Evolutionary conservation across 768 basidiomycete genomes (phyloP).

Genomic region (Rickenella mellea): DNA sequence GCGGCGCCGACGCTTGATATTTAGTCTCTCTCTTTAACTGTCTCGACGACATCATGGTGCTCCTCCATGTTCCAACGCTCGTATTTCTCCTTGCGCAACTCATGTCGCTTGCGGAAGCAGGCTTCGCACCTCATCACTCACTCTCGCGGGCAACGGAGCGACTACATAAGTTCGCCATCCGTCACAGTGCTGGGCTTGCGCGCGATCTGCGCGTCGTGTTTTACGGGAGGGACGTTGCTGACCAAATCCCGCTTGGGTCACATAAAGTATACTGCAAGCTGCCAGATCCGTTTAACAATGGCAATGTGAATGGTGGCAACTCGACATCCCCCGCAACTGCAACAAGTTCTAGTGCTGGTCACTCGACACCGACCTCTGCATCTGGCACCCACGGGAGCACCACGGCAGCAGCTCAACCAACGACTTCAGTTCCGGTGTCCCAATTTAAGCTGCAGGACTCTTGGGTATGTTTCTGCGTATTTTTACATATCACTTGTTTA

Average conservation of each 20-base stretch:
- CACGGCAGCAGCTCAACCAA: constrained; percentile 7
- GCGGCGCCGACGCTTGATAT: constrained; percentile 17
- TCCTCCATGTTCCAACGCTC: background rate
- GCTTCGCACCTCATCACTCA: background rate
- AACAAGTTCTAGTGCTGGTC: constrained; percentile 1
- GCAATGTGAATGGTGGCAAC: constrained; percentile 8
- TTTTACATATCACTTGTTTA: constrained; percentile 28
- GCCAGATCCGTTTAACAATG: constrained; percentile 10
- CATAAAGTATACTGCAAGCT: constrained; percentile 26
- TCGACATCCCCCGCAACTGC: constrained; percentile 3
- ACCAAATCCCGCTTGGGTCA: background rate
- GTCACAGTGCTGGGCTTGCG: constrained; percentile 52
- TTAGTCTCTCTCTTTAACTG: no score
- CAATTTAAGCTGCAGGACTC: constrained; percentile 1
- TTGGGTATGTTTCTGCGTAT: constrained; percentile 25
- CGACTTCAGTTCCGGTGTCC: background rate
- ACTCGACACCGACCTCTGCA: constrained; percentile 14
- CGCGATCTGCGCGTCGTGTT: constrained; percentile 64
- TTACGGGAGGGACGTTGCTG: constrained; percentile 29
- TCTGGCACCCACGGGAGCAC: constrained; percentile 6
- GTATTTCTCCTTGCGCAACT: background rate
- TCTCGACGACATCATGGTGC: background rate
- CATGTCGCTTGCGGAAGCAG: background rate
- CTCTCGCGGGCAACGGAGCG: constrained; percentile 33
- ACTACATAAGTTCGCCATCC: constrained; percentile 45